Base-by-base conservation (phyloP, 208 protist species). In the Crithidia brevicula region DNA sequence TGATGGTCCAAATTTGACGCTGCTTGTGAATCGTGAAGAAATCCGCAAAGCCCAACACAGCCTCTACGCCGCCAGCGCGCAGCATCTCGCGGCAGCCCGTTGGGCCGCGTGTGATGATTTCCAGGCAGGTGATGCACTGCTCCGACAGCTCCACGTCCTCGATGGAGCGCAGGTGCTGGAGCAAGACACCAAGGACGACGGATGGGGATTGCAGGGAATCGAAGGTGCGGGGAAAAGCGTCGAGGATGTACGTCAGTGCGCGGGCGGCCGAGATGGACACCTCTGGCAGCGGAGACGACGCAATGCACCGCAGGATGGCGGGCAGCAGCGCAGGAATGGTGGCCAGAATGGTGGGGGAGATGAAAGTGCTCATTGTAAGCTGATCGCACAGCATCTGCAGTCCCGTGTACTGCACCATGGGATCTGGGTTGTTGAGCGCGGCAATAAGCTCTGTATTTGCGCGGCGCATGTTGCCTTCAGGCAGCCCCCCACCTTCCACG, bases 61-160 rank as follows among this genome's bases (percentile, higher is more conserved):
- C 93, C 25, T 72, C 75, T 7, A 98, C 81, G 40, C 93, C 96
- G 46, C 83, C 84, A 23, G 66, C 85, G 43, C 81, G 54, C 18
- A 98, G 67, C 11, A 96, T 51, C 20, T 78, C 71, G 5, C 30
- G 11, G 20, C 85, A 80, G 4, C 82, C 82, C 4, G 25, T 28
- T 3, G 66, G 38, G 28, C 45, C 67, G 33, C 91, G 80, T 33
- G 88, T 86, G 20, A 99, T 67, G 67, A 98, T 96, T 43, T 98
- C 92, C 16, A 99, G 22, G 72, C 91, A 96, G 30, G 76, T 89
- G 16, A 98, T 65, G 62, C 89, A 92, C 83, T 98, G 91, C 74
- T 99, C 96, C 30, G 97, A 94, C 13, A 98, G 67, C 77, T 99
- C 97, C 64, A 99, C 95, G 71, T 98, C 97, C 58, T 96, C 83